Evolutionary conservation across 176 grass and related monocot species (phyloP).

Genomic region (Oropetium thomaeum): DNA sequence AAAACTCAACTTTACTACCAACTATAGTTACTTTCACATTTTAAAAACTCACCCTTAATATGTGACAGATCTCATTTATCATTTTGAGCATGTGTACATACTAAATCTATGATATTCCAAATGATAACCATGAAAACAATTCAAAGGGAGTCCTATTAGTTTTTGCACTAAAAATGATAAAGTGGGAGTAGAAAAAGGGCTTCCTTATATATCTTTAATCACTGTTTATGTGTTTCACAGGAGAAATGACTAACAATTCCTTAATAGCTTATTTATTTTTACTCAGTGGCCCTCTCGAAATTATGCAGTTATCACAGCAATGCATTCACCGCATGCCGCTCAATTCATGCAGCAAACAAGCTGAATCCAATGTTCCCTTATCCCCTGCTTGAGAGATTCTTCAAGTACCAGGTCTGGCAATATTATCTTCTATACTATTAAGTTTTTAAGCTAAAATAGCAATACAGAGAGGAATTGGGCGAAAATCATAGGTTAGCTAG

Average conservation of each 20-base stretch:
- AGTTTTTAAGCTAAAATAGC: not conserved
- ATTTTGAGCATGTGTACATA: too few relatives aligned
- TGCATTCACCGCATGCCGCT: conserved; percentile 51
- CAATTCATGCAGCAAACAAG: conserved; percentile 68
- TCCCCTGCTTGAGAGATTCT: conserved; percentile 76
- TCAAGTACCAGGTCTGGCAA: conserved; percentile 67
- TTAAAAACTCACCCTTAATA: too few relatives aligned
- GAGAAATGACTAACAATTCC: not conserved
- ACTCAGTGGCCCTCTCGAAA: not conserved
- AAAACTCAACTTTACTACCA: too few relatives aligned
- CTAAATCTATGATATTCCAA: too few relatives aligned
- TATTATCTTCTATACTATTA: not conserved
- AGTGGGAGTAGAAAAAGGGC: too few relatives aligned
- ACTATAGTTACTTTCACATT: too few relatives aligned
- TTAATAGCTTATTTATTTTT: not conserved
- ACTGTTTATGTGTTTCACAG: not conserved
- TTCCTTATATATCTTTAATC: not conserved
- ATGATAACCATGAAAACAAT: too few relatives aligned
- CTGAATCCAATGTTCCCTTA: conserved; percentile 64
- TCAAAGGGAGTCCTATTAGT: too few relatives aligned
- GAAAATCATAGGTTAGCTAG: not conserved
- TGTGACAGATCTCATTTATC: too few relatives aligned
- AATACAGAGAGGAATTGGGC: not conserved
- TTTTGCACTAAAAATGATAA: too few relatives aligned
- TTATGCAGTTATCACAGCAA: conserved; percentile 83